Conservation (phyloP, 257 asterid species). For the Ballota nigra region DNA sequence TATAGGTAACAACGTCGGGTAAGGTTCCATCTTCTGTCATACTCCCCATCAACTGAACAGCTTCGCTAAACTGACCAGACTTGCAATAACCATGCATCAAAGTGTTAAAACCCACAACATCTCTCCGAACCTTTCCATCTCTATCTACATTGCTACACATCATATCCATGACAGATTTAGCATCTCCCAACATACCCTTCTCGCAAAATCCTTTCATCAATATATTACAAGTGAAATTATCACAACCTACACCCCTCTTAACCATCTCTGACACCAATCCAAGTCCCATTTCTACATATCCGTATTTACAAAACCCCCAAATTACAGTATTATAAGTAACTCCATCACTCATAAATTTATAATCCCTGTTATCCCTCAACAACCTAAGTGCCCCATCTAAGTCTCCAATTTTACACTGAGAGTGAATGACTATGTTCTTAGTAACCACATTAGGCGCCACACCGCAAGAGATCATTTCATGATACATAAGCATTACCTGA, state of each 20-base stretch:
- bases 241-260: conserved; percentile 47
- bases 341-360: conserved; percentile 42
- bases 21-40: conserved; percentile 53
- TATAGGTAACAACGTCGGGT: conserved; percentile 69
- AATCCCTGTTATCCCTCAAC: conserved; percentile 40
- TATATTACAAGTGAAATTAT: conserved; percentile 70
- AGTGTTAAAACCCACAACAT: conserved; percentile 69
- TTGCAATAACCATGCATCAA: conserved; percentile 64
- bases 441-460: conserved; percentile 55
- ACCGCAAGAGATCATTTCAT: conserved; percentile 56
- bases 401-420: conserved; percentile 64
- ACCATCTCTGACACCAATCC: conserved; percentile 81
- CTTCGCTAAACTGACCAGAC: conserved; percentile 47
- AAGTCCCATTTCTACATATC: conserved; percentile 54
- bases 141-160: conserved; percentile 30
- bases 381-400: conserved; percentile 47
- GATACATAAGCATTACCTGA: conserved; percentile 66
- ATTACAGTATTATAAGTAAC: conserved; percentile 83
- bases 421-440: conserved; percentile 66
- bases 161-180: conserved; percentile 57
- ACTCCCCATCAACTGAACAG: conserved; percentile 46
- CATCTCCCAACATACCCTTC: conserved; percentile 60
- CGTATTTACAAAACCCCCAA: conserved; percentile 77
- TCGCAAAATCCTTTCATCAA: conserved; percentile 79
- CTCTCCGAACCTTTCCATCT: conserved; percentile 30